Percentiles rank a stretch among this genome's conserved stretches.
phyloP scores from a whole-genome alignment of 805 yeast species.

The Metschnikowia continentalis region DNA sequence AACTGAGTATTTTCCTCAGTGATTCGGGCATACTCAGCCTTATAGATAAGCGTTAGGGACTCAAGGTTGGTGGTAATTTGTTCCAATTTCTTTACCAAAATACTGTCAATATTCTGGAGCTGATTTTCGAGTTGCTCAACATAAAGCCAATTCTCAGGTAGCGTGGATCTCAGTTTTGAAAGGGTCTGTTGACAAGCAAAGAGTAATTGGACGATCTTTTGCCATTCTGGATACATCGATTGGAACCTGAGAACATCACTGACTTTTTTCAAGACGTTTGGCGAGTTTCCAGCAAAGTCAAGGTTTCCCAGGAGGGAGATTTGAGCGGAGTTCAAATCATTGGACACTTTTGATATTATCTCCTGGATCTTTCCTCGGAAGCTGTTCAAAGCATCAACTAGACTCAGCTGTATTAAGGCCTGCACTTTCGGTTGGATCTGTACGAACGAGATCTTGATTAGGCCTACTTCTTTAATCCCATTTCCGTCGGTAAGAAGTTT shows the following conservation, averaged over 20 bases:
- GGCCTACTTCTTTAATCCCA: neutral
- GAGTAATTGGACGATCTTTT: conserved; percentile 1
- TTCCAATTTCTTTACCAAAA: conserved; percentile 30
- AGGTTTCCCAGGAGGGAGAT: neutral
- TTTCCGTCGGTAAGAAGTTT: neutral
- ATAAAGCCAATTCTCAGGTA: conserved; percentile 53
- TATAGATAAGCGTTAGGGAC: conserved; percentile 39
- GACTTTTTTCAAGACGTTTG: neutral
- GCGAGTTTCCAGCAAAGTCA: neutral
- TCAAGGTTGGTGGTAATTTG: conserved; percentile 41
- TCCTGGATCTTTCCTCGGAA: conserved; percentile 6
- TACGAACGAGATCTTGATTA: conserved; percentile 5
- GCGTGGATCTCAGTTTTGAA: conserved; percentile 41
- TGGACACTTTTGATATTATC: neutral
- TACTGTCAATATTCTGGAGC: conserved; percentile 36
- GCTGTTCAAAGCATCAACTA: neutral
- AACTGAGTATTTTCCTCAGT: conserved; percentile 27
- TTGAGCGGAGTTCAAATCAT: conserved; percentile 7
- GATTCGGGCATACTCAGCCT: conserved; percentile 36
- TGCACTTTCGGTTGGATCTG: conserved; percentile 3
- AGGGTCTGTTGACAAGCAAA: conserved; percentile 34
- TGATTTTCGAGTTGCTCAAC: conserved; percentile 60
- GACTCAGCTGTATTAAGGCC: neutral
- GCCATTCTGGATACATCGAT: conserved; percentile 12
- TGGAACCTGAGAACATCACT: conserved; percentile 1